Evolutionary conservation across 768 basidiomycete species (phyloP).

Genomic region (Asterophora lycoperdoides): DNA sequence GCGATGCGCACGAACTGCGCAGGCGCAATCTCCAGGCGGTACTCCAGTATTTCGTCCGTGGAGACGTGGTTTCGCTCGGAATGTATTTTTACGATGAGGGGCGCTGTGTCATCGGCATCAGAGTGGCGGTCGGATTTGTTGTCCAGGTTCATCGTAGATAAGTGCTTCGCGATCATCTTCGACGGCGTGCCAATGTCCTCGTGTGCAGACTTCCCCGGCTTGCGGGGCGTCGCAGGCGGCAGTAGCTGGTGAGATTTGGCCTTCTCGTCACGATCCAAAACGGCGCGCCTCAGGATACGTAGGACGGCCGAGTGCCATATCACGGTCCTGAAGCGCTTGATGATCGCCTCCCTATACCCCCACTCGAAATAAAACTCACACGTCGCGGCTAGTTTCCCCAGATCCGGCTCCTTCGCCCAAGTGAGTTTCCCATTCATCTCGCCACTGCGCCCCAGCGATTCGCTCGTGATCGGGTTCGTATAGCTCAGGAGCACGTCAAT

Average conservation of each 20-base stretch:
- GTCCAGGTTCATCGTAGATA: constrained; percentile 42
- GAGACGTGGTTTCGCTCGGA: constrained; percentile 61
- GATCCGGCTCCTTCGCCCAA: constrained; percentile 59
- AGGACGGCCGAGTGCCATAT: constrained; percentile 76
- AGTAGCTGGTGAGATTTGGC: neutral
- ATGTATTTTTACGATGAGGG: constrained; percentile 63
- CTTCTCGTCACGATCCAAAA: constrained; percentile 43
- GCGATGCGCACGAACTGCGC: constrained; percentile 59
- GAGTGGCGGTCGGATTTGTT: constrained; percentile 26
- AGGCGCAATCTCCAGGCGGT: constrained; percentile 75
- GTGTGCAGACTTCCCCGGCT: constrained; percentile 23
- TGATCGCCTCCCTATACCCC: constrained; percentile 79
- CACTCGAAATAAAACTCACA: constrained; percentile 93
- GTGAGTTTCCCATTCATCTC: constrained; percentile 34
- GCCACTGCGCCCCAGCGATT: constrained; percentile 42
- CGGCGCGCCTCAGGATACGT: constrained; percentile 64
- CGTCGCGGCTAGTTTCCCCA: constrained; percentile 65
- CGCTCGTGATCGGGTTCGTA: constrained; percentile 70
- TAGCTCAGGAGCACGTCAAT: constrained; percentile 76
- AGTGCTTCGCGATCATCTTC: constrained; percentile 53
- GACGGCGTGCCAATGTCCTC: constrained; percentile 42
- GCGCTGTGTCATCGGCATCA: constrained; percentile 33
- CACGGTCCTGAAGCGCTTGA: constrained; percentile 79
- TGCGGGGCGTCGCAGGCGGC: constrained; percentile 38
- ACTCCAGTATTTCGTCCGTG: constrained; percentile 71